Evolutionary conservation across 2,329 filamentous ascomycete genomes (phyloP).

Genomic region (Monosporascus sp.): DNA sequence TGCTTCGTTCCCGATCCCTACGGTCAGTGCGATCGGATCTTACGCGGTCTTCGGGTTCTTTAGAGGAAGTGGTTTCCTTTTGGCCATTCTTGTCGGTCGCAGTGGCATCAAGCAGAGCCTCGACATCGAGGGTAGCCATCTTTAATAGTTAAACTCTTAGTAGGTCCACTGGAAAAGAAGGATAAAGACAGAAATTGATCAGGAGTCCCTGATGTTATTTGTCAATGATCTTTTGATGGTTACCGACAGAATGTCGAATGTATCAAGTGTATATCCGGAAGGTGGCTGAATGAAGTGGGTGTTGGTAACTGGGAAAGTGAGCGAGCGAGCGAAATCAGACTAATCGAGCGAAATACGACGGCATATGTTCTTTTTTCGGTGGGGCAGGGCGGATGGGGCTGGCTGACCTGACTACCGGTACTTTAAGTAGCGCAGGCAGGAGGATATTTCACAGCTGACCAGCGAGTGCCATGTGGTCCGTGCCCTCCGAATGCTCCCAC

Average conservation of each 20-base stretch:
- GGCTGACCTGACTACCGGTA: too few species aligned
- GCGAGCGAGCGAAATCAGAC: too few species aligned
- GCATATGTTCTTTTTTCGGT: too few species aligned
- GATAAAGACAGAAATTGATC: neutral
- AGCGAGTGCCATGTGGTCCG: too few species aligned
- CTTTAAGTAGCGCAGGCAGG: too few species aligned
- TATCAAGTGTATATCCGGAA: too few species aligned
- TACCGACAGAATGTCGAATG: neutral
- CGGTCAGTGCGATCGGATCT: constrained; percentile 48
- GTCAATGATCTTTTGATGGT: neutral
- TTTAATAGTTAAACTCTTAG: constrained; percentile 10
- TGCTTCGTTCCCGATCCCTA: constrained; percentile 29
- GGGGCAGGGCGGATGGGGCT: too few species aligned
- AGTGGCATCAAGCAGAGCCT: constrained; percentile 83
- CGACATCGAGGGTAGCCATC: constrained; percentile 64
- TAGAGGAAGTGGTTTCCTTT: constrained; percentile 35
- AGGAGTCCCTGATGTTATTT: neutral
- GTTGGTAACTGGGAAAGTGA: too few species aligned
- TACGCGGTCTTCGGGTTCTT: constrained; percentile 53
- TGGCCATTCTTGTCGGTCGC: constrained; percentile 54
- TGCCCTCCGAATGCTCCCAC: too few species aligned
- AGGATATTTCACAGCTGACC: too few species aligned
- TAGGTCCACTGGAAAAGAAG: neutral
- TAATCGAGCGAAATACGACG: too few species aligned
- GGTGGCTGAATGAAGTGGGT: too few species aligned